Base-by-base conservation (phyloP, 495 filamentous ascomycete genomes). In the Penicillium herquei region DNA sequence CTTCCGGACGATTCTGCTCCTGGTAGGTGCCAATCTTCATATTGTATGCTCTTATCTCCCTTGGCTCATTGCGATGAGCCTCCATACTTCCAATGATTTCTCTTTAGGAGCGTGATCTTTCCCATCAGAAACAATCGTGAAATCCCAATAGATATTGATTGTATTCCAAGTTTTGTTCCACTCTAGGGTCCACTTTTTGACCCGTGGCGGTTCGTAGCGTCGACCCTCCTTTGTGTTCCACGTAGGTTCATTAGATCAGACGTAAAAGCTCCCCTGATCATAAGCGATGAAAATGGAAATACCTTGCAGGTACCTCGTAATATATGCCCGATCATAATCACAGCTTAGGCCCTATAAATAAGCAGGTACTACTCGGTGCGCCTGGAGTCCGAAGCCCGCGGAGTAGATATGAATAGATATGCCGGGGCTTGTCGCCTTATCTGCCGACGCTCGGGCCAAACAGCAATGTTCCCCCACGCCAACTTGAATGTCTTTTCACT, bases 21-120 rank as follows among this genome's bases (percentile, higher is more conserved):
- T 73, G 70, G 72, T 77, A 77, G 73, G 71, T 76, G 73, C 65
- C 65, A 58, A 57, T 63, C 45, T 49, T 37, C 32, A 39, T 32
- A 39, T 39, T 49, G 32, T 49, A 14, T 39, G 31, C 46, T 21
- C 43, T 45, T 30, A 26, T 49, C 32, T 49, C 14, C 14, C 17
- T 39, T 39, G 14, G 46, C 10, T 32, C 32, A 37, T 49, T 18
- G 33, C 46, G 34, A 35, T 49, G 32, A 32, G 33, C 46, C 46
- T 32, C 37, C 31, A 31, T 49, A 49, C 46, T 49, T 21, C 21
- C 30, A 49, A 49, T 49, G 46, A 49, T 49, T 39, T 49, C 31
- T 49, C 37, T 51, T 40, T 51, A 37, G 34, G 49, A 37, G 49
- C 49, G 34, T 39, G 8, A 21, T 41, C 21, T 14, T 33, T n/a